Base-by-base conservation (phyloP, 306 rosid species). In the Trifolium fragiferum region DNA sequence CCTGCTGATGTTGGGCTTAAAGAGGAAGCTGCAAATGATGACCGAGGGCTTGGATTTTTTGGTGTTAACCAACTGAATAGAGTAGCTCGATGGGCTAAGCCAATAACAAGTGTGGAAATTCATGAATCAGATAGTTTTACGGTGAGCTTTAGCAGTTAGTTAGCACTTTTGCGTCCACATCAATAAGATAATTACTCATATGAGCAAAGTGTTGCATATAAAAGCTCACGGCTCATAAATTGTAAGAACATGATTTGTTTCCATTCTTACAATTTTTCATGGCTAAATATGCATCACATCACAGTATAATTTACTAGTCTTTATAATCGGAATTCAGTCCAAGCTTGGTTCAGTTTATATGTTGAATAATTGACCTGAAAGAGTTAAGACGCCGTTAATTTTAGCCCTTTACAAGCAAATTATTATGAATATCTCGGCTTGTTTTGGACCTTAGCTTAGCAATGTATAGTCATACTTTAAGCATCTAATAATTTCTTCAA, bases 61-160 rank as follows among this genome's bases (percentile, higher is more conserved):
- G 91, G 90, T 73, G 62, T 73, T 69, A 83, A 68, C 73, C 84
- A 69, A 72, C 81, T 88, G 13, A 90, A 82, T 71, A 82, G 95
- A 66, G 84, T 82, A 67, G 84, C 87, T 77, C 87, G 90, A 59
- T 91, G 96, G 97, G 88, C 96, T 79, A 97, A 91, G 74, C 98
- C 98, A 54, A 94, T 94, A 75, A 91, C 95, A 5, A 91, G 83
- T 72, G 25, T 91, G 70, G 90, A 90, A 76, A 51, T 94, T 23
- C 89, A 84, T 66, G 97, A 91, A 77, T 83, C 87, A 65, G 83
- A 87, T 65, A 78, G 78, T 76, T 91, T 94, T 81, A 91, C 97
- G 81, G 97, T 91, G 80, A 78, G 87, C 77, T 77, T 76, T 63
- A 25, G 35, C 60, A 25, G 66, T 51, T 58, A 37, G 33, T 57